Evolutionary conservation across 1,139 yeast genomes (phyloP), one percentile per base, ranked within the genome.

Genomic region (Pichia sp.): DNA sequence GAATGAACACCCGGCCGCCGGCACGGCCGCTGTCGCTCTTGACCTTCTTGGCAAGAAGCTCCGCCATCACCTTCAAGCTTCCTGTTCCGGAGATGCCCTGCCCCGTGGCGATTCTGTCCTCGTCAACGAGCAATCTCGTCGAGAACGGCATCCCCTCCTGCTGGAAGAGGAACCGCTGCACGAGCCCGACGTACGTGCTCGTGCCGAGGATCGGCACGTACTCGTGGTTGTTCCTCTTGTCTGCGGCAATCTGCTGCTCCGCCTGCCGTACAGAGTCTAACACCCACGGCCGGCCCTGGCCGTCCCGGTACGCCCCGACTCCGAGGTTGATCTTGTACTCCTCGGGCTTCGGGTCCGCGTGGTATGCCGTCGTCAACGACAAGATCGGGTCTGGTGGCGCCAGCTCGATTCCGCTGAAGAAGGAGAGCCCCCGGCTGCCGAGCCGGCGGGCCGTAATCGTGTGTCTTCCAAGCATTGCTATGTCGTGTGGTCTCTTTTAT

Each of bases 261-360:
- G 97, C 96, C 62, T 76, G 73, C 61, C 75, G 79, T 13, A 92
- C 95, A 5, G 93, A 84, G 4, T 96, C 96, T 54, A 92, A 78
- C 46, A 92, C 84, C 85, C 95, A 88, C 30, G 97, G 97, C 69
- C 84, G 79, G 47, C 97, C 98, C 52, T 72, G 64, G 63, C 83
- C 79, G 69, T 90, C 96, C 70, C 97, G 81, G 72, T 92, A 92
- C 42, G 97, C 97, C 53, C 98, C 98, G 54, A 92, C 92, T 26
- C 96, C 93, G 64, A 90, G 76, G 67, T 90, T 93, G 61, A 92
- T 90, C 75, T 92, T 93, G 58, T 80, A 77, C 16, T 23, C 31
- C 11, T 19, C 36, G 5, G 79, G 67, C 60, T 85, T 76, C 5
- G 74, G 41, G 66, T 85, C 92, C 16, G 73, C 71, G 57, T 71